Percentiles rank a stretch among this genome's conserved stretches.
These are phyloP conservation scores for Saxophila tyrrhenica DNA, from an alignment of 495 filamentous ascomycete species.

Conservation along the genomic window DNA sequence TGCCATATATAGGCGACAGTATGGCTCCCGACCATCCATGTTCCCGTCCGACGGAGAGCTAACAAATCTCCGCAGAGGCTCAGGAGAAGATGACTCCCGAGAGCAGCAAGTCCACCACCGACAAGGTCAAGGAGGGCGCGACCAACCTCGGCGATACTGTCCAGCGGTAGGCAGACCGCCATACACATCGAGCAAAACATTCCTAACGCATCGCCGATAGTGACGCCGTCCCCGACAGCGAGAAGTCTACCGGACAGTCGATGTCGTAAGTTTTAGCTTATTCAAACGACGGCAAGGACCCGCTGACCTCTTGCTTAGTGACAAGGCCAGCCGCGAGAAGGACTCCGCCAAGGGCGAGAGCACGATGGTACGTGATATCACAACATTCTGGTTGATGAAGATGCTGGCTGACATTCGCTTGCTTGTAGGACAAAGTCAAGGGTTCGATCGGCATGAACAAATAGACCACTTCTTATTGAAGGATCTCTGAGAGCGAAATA, in stretches of 20 bases:
- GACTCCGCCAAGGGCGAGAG: slow-evolving; percentile 39
- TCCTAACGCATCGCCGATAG: not conserved
- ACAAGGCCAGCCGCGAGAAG: slow-evolving; percentile 48
- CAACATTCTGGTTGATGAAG: too few relatives aligned
- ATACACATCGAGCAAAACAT: not conserved
- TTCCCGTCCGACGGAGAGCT: slow-evolving; percentile 40
- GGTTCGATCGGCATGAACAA: not conserved
- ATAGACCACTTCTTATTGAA: too few relatives aligned
- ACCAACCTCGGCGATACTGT: slow-evolving; percentile 51
- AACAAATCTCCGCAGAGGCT: slow-evolving; percentile 50
- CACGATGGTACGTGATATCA: not conserved
- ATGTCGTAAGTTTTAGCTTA: too few relatives aligned
- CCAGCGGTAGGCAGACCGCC: slow-evolving; percentile 36
- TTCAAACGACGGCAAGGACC: too few relatives aligned
- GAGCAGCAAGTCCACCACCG: slow-evolving; percentile 52
- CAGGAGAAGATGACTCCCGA: slow-evolving; percentile 52
- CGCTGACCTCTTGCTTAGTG: too few relatives aligned
- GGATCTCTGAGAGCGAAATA: too few relatives aligned
- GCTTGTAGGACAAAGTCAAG: not conserved
- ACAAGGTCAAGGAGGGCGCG: slow-evolving; percentile 49
- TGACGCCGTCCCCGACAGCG: slow-evolving; percentile 41
- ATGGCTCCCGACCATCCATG: not conserved
- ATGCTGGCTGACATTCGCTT: too few relatives aligned
- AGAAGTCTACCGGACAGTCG: slow-evolving; percentile 44
- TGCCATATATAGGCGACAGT: not conserved